A percentile compares a stretch with the other conserved stretches of the same genome.
Evolutionary conservation across 2,329 filamentous ascomycete species (phyloP).

Genomic region (Hypoxylon rubiginosum): DNA sequence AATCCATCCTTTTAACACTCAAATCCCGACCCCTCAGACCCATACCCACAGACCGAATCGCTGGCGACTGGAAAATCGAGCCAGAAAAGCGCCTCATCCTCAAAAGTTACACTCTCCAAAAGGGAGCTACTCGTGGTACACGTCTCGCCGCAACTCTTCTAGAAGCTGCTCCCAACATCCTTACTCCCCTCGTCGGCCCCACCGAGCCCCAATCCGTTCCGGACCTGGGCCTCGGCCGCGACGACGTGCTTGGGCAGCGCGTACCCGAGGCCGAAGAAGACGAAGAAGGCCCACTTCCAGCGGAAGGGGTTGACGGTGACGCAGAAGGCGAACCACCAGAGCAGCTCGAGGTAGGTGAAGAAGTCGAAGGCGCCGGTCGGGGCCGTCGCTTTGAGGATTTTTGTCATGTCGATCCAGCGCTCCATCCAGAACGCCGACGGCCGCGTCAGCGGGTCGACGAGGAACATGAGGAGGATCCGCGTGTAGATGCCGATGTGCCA

Average conservation of each 20-base stretch:
- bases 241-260: conserved; percentile 76
- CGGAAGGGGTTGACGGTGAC: conserved; percentile 85
- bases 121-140: neutral
- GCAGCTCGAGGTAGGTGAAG: conserved; percentile 86
- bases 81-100: conserved; percentile 6
- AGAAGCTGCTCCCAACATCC: conserved; percentile 54
- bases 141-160: conserved; percentile 10
- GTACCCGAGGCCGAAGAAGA: conserved; percentile 81
- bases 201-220: conserved; percentile 60
- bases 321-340: conserved; percentile 89
- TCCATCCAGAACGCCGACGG: conserved; percentile 82
- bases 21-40: neutral
- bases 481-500: conserved; percentile 94
- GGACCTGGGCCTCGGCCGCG: conserved; percentile 71
- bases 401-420: conserved; percentile 88
- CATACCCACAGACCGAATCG: neutral
- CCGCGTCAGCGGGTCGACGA: conserved; percentile 81
- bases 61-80: conserved; percentile 7
- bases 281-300: conserved; percentile 91
- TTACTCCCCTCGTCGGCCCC: conserved; percentile 46
- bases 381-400: conserved; percentile 75
- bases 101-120: neutral
- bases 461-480: conserved; percentile 86
- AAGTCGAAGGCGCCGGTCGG: conserved; percentile 87
- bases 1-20: neutral